phyloP scores from a whole-genome alignment of 768 basidiomycete genomes.

The Phylloporus arenicola region DNA sequence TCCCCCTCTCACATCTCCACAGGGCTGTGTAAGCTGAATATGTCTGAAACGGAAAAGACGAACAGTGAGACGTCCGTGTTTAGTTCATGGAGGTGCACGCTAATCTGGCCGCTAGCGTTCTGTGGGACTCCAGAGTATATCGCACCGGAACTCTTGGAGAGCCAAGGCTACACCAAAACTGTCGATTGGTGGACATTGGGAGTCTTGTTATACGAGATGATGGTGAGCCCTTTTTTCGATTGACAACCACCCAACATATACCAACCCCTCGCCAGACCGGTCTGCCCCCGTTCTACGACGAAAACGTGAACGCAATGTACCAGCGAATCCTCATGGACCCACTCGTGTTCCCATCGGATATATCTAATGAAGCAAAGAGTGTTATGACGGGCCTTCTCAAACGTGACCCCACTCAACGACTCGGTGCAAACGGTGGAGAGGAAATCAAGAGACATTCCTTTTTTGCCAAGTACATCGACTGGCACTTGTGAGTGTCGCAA shows the following conservation, averaged over 20 bases:
- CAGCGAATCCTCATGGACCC: slow-evolving; percentile 93
- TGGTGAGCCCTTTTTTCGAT: slow-evolving; percentile 41
- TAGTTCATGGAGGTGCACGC: background rate
- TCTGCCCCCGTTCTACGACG: slow-evolving; percentile 97
- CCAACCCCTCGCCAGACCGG: slow-evolving; percentile 56
- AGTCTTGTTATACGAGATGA: slow-evolving; percentile 95
- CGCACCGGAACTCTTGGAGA: slow-evolving; percentile 93
- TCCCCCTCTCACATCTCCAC: background rate
- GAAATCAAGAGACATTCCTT: slow-evolving; percentile 96
- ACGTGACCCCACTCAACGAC: slow-evolving; percentile 77
- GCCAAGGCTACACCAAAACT: slow-evolving; percentile 94
- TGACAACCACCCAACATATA: slow-evolving; percentile 1
- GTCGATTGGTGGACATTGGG: slow-evolving; percentile 99
- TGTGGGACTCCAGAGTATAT: slow-evolving; percentile 99
- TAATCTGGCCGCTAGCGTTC: slow-evolving; percentile 55
- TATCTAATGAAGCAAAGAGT: slow-evolving; percentile 81
- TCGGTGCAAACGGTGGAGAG: slow-evolving; percentile 91
- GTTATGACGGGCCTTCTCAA: slow-evolving; percentile 86
- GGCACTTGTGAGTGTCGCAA: slow-evolving; percentile 55
- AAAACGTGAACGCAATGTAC: slow-evolving; percentile 98
- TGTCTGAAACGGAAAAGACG: slow-evolving; percentile 96
- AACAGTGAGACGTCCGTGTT: slow-evolving; percentile 60
- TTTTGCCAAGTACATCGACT: slow-evolving; percentile 92
- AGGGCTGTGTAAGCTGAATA: slow-evolving; percentile 92
- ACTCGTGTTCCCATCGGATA: slow-evolving; percentile 84